Evolutionary conservation across 2,329 filamentous ascomycete genomes (phyloP), one percentile per base, ranked within the genome.

Genomic region (Cercospora janseana): DNA sequence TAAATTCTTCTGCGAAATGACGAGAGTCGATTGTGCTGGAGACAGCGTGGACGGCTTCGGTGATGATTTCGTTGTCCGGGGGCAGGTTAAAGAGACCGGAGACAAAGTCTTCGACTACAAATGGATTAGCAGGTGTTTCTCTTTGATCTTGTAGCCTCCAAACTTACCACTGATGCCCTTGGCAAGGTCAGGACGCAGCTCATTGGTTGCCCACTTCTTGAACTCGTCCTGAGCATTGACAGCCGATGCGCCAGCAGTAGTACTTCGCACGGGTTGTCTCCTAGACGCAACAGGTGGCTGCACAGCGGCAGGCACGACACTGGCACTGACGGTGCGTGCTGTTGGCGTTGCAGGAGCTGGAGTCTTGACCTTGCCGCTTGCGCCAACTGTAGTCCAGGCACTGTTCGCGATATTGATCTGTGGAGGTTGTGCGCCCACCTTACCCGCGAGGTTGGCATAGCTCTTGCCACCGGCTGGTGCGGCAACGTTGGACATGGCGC

Each of bases 331-430:
- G n/a, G 77, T 71, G 31, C 79, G 68, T 18, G 67, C 72, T 20
- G 69, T 68, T 4, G 70, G 65, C 18, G 75, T 67, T 15, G 71
- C 60, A 56, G 77, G 75, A 3, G 78, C 79, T 4, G 88, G 86
- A 21, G 81, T 74, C 75, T 95, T 97, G 42, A 87, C 81, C 74
- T 96, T 98, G 10, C 93, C 93, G 59, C 91, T 86, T 26, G 92
- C 90, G 40, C 93, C 93, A 31, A 98, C 92, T 0, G 91, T 97
- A 8, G 91, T 92, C 93, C 93, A 98, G 1, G 90, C 89, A 49
- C 79, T 75, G 49, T 76, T 69, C n/a, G 73, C 65, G 16, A 74
- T 63, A 49, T 74, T 63, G 5, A 71, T 69, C 10, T 70, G 62
- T 10, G 69, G 56, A 15, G 59, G 35, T 67, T 70, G 64, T 15